phyloP scores from a whole-genome alignment of 306 rosid genomes.

The Cucumis hystrix region DNA sequence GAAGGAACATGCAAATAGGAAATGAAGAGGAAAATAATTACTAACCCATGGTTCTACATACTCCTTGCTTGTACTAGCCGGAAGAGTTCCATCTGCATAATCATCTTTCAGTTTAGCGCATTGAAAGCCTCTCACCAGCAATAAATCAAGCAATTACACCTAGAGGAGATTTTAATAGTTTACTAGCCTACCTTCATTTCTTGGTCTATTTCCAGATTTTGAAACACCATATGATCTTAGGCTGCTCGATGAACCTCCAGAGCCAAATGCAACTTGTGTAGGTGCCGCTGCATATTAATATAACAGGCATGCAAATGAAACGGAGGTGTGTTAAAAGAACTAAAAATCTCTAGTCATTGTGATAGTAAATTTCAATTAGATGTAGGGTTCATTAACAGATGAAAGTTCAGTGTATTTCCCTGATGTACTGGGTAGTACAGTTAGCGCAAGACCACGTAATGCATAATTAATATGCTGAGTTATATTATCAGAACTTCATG shows the following conservation, averaged over 20 bases:
- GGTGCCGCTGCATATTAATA: constrained; percentile 38
- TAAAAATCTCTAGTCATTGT: neutral
- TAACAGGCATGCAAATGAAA: neutral
- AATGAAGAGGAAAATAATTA: neutral
- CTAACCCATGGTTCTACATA: constrained; percentile 74
- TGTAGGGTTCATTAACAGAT: neutral
- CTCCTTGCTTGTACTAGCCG: constrained; percentile 32
- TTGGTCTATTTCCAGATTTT: constrained; percentile 13
- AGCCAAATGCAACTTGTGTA: constrained; percentile 61
- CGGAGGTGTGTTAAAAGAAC: neutral
- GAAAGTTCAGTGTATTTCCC: neutral
- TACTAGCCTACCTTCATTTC: constrained; percentile 18
- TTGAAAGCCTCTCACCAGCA: constrained; percentile 15
- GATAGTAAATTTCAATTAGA: neutral
- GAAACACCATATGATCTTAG: constrained; percentile 30
- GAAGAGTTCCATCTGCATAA: constrained; percentile 15
- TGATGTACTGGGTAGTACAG: neutral
- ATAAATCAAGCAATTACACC: constrained; percentile 1
- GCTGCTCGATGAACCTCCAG: constrained; percentile 41
- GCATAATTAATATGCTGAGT: neutral
- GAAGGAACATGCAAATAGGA: neutral
- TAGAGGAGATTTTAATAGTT: neutral
- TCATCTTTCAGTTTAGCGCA: constrained; percentile 2
- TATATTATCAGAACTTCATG: neutral
- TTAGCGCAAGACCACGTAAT: neutral